Base-by-base conservation (phyloP, 495 filamentous ascomycete species). In the Saxophila tyrrhenica region DNA sequence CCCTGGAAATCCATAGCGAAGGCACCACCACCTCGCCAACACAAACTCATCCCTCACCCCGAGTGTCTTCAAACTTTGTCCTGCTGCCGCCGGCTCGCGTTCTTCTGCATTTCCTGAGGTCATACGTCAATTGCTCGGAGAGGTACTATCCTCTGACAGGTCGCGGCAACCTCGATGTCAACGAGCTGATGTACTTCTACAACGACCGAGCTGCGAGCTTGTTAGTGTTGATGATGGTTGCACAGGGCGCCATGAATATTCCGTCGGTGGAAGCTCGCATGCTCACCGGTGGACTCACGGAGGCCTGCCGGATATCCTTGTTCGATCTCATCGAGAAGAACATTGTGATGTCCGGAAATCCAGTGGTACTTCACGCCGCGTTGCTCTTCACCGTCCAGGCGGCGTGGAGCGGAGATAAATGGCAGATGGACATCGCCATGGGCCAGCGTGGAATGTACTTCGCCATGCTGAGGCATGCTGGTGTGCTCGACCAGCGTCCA, bases 341-440 rank as follows among this genome's bases (percentile, higher is more conserved):
- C 52, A 72, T 83, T 48, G 73, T 78, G 60, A 73, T 83, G 61
- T 72, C 73, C 25, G 73, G 77, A 3, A 77, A 83, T 62, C 76
- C 76, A 1, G 73, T 72, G 13, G 71, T 79, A 0, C 70, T 82
- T 48, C 73, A 77, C 25, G 78, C 78, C 39, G 80, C 79, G 0
- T 65, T 84, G 5, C 70, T 84, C 11, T 82, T 83, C 62, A 78
- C 73, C 1, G 69, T 81, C 1, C 69, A 80, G 10, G 79, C 76
- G 3, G 76, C 75, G 0, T 84, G 81, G 81, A 79, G 79, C 60
- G 80, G 81, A 45, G 81, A 84, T 62, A 82, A 82, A 62, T 82
- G 79, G 79, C 79, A 80, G 44, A 84, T 84, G 79, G 79, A 83
- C 56, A 82, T 82, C 46, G 76, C 78, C 23, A 81, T 81, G 77